Percentiles rank a stretch among this genome's conserved stretches.
Evolutionary conservation across 1,284 basidiomycete species (phyloP).

Genomic region (Macrocystidia cucumis): DNA sequence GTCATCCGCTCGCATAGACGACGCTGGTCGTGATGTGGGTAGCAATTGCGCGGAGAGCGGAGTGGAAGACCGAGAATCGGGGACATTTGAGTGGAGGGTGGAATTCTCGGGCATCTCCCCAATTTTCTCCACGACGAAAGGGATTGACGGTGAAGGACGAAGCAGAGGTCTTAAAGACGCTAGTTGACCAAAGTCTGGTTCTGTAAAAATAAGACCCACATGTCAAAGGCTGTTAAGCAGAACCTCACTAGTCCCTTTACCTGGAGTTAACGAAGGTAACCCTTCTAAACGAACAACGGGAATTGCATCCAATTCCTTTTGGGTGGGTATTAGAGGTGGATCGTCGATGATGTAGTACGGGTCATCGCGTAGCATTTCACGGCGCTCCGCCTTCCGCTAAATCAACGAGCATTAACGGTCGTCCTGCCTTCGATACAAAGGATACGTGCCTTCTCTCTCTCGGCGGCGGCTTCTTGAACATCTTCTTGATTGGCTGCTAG

Average conservation of each 20-base stretch:
- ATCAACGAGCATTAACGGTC: slow-evolving; percentile 3
- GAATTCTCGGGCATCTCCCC: slow-evolving; percentile 81
- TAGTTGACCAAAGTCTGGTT: slow-evolving; percentile 20
- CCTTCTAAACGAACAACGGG: slow-evolving; percentile 78
- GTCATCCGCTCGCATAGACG: slow-evolving; percentile 43
- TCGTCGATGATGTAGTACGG: slow-evolving; percentile 84
- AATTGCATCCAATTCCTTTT: slow-evolving; percentile 75
- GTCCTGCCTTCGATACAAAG: background rate
- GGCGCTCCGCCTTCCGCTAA: slow-evolving; percentile 68
- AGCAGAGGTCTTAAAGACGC: slow-evolving; percentile 30
- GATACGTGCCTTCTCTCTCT: slow-evolving; percentile 49
- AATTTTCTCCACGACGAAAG: slow-evolving; percentile 64
- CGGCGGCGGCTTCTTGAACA: too few species aligned
- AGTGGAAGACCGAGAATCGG: slow-evolving; percentile 13
- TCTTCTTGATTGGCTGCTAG: too few species aligned
- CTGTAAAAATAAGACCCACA: slow-evolving; percentile 10
- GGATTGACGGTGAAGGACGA: slow-evolving; percentile 22
- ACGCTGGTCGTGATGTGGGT: too few species aligned
- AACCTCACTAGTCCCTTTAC: too few species aligned
- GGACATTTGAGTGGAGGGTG: slow-evolving; percentile 17
- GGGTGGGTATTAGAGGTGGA: slow-evolving; percentile 28
- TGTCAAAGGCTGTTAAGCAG: slow-evolving; percentile 1
- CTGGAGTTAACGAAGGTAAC: slow-evolving; percentile 41
- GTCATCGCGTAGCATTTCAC: slow-evolving; percentile 72
- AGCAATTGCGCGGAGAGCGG: slow-evolving; percentile 10